Evolutionary conservation across 1,139 yeast species (phyloP).

Genomic region (Candida labiduridarum): DNA sequence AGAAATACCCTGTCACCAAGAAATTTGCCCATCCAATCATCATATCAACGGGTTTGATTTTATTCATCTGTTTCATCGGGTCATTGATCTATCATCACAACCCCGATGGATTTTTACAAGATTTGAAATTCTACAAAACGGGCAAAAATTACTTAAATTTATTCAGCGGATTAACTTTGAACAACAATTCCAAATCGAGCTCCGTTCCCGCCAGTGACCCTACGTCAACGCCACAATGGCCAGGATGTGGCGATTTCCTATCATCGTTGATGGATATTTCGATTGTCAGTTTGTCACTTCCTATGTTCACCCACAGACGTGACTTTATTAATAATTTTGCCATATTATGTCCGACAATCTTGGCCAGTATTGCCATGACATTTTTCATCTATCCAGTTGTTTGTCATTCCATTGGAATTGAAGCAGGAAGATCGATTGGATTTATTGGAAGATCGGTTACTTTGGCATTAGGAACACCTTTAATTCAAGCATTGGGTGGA

Average conservation of each 20-base stretch:
- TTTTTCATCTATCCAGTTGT: slow-evolving; percentile 72
- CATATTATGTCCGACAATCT: slow-evolving; percentile 59
- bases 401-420: slow-evolving; percentile 65
- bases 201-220: slow-evolving; percentile 20
- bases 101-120: slow-evolving; percentile 49
- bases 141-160: slow-evolving; percentile 66
- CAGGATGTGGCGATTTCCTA: slow-evolving; percentile 82
- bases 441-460: slow-evolving; percentile 84
- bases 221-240: slow-evolving; percentile 52
- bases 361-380: slow-evolving; percentile 57
- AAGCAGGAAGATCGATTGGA: slow-evolving; percentile 63
- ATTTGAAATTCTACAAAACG: slow-evolving; percentile 61
- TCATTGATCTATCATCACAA: slow-evolving; percentile 51
- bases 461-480: slow-evolving; percentile 76
- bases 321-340: slow-evolving; percentile 64
- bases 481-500: slow-evolving; percentile 65
- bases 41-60: slow-evolving; percentile 61
- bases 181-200: slow-evolving; percentile 29
- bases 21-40: slow-evolving; percentile 71
- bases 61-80: slow-evolving; percentile 63
- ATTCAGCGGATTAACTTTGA: slow-evolving; percentile 43
- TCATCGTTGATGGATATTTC: slow-evolving; percentile 73
- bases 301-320: slow-evolving; percentile 73
- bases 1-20: slow-evolving; percentile 48
- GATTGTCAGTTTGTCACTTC: slow-evolving; percentile 73